Evolutionary conservation across 352 stramenopile genomes (phyloP), one percentile per base, ranked within the genome.

Genomic region (Phytophthora fragariae): DNA sequence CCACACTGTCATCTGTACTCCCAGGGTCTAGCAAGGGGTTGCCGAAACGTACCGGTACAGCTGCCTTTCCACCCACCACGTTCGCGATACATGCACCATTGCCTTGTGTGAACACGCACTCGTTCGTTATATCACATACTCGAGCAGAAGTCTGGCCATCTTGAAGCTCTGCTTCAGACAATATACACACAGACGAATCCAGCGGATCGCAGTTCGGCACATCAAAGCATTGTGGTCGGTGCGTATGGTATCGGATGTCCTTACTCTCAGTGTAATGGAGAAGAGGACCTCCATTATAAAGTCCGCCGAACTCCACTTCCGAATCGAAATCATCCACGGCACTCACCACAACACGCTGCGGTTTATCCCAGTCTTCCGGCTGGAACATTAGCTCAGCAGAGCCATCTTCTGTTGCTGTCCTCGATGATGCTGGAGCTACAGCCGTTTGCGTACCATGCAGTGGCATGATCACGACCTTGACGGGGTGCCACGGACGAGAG

Each of bases 231-330:
- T 65, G 64, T 2, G 86, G 88, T 2, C 83, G 82, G 0, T 79
- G 72, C 9, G 88, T 91, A 49, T 89, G 79, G 46, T 95, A 95
- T 11, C 86, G 72, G 10, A 84, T 77, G 58, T 95, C 88, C 27
- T 73, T 76, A 37, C 88, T 95, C 17, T 73, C 68, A 0, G 77
- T 81, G 56, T 82, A 90, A 50, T 93, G 88, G 0, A 91, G 29
- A 2, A 95, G 57, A 4, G 77, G 57, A 0, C 88, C 88, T 10
- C 88, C 88, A 41, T 62, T 79, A 33, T 95, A 82, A 0, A 95
- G 71, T 1, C 88, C 86, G 5, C 84, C 77, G 41, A 81, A 89
- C 61, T 93, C 88, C 17, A 76, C 78, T 39, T 95, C 88, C 0
- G 86, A 92, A 5, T 84, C 17, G 1, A 50, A 39, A 39, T 95